Conservation (phyloP, 1,284 basidiomycete genomes). For the Austroboletus rostrupii region DNA sequence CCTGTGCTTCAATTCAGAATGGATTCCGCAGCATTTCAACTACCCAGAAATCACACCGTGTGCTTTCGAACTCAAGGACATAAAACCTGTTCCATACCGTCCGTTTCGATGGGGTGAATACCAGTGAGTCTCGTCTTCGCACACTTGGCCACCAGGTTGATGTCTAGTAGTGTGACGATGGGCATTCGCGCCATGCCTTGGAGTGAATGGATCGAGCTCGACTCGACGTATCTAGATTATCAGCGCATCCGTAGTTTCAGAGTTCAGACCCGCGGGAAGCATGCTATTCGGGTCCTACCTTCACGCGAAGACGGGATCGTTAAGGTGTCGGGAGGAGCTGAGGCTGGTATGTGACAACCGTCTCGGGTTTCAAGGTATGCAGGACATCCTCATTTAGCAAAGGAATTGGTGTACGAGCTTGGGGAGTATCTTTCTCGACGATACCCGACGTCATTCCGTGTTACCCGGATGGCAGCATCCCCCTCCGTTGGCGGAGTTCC, state of each 20-base stretch:
- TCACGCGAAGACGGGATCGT: slow-evolving; percentile 38
- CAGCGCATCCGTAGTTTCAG: slow-evolving; percentile 54
- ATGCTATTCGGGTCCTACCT: slow-evolving; percentile 47
- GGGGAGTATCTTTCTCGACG: slow-evolving; percentile 61
- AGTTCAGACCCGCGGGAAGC: slow-evolving; percentile 49
- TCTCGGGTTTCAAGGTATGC: slow-evolving; percentile 10
- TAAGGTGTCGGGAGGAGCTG: slow-evolving; percentile 45
- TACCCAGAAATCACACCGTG: slow-evolving; percentile 49
- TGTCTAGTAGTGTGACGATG: slow-evolving; percentile 70
- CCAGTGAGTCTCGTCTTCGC: slow-evolving; percentile 41
- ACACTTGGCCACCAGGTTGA: slow-evolving; percentile 32
- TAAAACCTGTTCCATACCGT: slow-evolving; percentile 57
- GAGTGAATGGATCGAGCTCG: slow-evolving; percentile 70
- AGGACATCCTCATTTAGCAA: slow-evolving; percentile 48
- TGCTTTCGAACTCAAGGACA: slow-evolving; percentile 35
- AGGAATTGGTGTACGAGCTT: slow-evolving; percentile 63
- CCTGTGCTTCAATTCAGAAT: slow-evolving; percentile 33
- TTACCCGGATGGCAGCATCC: slow-evolving; percentile 38
- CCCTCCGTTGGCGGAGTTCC: slow-evolving; percentile 32
- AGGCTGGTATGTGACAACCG: slow-evolving; percentile 70
- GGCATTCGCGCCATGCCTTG: slow-evolving; percentile 65
- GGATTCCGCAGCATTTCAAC: slow-evolving; percentile 46
- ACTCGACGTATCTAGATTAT: slow-evolving; percentile 50
- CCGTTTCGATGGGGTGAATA: slow-evolving; percentile 63
- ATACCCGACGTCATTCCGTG: slow-evolving; percentile 58